Conservation (phyloP, 1,284 basidiomycete genomes). For the Vanrija sp. region DNA sequence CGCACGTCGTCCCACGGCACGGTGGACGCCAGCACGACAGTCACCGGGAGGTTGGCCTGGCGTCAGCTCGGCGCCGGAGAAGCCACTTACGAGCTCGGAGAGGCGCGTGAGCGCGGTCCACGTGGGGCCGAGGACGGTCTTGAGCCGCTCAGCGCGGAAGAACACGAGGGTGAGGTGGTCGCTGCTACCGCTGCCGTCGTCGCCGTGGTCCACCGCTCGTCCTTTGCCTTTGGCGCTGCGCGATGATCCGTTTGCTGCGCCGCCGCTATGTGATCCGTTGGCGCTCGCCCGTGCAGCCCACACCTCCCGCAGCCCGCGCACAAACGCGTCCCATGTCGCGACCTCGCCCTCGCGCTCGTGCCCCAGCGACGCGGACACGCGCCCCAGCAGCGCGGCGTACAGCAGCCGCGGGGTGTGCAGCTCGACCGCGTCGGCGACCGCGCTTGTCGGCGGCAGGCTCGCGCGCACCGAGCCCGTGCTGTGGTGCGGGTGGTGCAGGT, state of each 20-base stretch:
- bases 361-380: constrained; percentile 52
- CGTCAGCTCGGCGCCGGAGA: neutral
- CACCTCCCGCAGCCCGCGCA: constrained; percentile 57
- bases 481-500: constrained; percentile 62
- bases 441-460: constrained; percentile 44
- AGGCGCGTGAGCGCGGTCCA: constrained; percentile 68
- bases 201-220: constrained; percentile 6
- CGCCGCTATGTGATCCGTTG: neutral
- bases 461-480: constrained; percentile 35
- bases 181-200: constrained; percentile 41
- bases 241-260: no score
- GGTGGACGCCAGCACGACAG: constrained; percentile 64
- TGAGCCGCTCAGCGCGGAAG: constrained; percentile 66
- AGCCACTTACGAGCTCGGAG: constrained; percentile 63
- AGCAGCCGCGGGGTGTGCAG: constrained; percentile 64
- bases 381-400: constrained; percentile 64
- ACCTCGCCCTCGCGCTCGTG: constrained; percentile 49
- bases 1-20: constrained; percentile 70
- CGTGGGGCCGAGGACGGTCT: constrained; percentile 60
- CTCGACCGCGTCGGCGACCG: constrained; percentile 58
- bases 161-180: constrained; percentile 58
- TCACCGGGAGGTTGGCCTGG: constrained; percentile 50
- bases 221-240: constrained; percentile 11
- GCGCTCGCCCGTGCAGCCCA: constrained; percentile 21
- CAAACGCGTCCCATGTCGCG: constrained; percentile 64